Percentiles rank a stretch among this genome's conserved stretches.
Evolutionary conservation across 2,329 filamentous ascomycete genomes (phyloP).

Genomic region (Arthrobotrys musiformis): DNA sequence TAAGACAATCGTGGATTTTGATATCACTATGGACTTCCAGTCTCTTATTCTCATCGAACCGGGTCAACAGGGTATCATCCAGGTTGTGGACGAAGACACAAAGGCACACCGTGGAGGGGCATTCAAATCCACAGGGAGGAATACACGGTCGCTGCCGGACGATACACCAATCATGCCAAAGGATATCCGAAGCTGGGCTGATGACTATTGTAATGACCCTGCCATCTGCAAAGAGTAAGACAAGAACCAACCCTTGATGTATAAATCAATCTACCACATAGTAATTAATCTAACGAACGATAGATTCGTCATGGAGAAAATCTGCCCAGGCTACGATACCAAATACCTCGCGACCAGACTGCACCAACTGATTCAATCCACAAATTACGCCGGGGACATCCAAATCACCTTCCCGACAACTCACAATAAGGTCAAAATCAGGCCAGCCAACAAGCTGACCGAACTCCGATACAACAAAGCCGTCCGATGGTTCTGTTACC

Average conservation of each 20-base stretch:
- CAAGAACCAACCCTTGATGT: too few relatives aligned
- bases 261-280: too few relatives aligned
- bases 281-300: conserved; percentile 24
- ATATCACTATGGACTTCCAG: conserved; percentile 70
- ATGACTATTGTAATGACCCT: conserved; percentile 72
- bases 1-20: conserved; percentile 69
- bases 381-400: conserved; percentile 75
- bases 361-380: conserved; percentile 70
- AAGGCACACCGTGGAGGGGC: conserved; percentile 74
- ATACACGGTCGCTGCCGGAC: conserved; percentile 62
- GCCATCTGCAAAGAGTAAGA: conserved; percentile 67
- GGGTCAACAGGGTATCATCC: conserved; percentile 65
- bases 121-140: conserved; percentile 65
- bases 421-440: conserved; percentile 71
- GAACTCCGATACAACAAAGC: conserved; percentile 73
- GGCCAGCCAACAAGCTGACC: conserved; percentile 73
- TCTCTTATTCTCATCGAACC: conserved; percentile 68
- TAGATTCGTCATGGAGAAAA: conserved; percentile 59
- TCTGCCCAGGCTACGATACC: conserved; percentile 71
- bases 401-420: conserved; percentile 71
- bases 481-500: conserved; percentile 73
- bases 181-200: conserved; percentile 72
- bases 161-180: conserved; percentile 60
- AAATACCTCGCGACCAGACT: conserved; percentile 68
- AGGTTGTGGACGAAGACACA: conserved; percentile 70